A percentile compares a stretch with the other conserved stretches of the same genome.
Conservation (phyloP, 2,329 filamentous ascomycete genomes). For the Aspergillus ochraceus region DNA sequence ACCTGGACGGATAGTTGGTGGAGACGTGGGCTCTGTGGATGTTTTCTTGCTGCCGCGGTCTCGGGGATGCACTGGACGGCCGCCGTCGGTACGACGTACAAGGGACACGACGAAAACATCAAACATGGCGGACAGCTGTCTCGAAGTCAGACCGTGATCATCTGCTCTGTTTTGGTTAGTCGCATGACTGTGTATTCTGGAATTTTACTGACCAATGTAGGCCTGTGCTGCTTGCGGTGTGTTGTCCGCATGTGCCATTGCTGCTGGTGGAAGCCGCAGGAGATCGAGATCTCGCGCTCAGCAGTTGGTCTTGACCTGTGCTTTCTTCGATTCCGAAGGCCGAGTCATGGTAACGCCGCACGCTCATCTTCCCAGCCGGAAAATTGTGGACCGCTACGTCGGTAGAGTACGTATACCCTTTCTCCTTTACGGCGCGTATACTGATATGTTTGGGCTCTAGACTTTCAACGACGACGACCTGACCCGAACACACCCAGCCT, state of each 20-base stretch:
- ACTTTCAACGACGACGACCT: conserved; percentile 71
- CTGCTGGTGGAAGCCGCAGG: conserved; percentile 55
- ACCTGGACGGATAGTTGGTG: conserved; percentile 78
- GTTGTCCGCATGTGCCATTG: conserved; percentile 57
- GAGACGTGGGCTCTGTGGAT: conserved; percentile 67
- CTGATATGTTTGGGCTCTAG: conserved; percentile 25
- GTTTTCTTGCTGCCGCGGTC: conserved; percentile 70
- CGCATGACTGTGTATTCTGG: neutral
- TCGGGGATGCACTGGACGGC: conserved; percentile 89
- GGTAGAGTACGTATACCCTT: conserved; percentile 53
- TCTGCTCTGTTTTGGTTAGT: conserved; percentile 70
- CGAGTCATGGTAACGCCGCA: conserved; percentile 49
- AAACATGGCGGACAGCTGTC: conserved; percentile 47
- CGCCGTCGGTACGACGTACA: conserved; percentile 68
- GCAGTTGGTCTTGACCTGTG: conserved; percentile 54
- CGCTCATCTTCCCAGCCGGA: conserved; percentile 51
- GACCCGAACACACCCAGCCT: conserved; percentile 72
- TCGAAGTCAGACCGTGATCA: conserved; percentile 67
- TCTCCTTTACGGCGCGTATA: neutral
- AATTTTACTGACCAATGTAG: conserved; percentile 38
- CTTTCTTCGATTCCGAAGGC: conserved; percentile 45
- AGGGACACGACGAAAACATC: conserved; percentile 51
- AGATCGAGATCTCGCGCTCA: conserved; percentile 61
- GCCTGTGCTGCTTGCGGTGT: conserved; percentile 62
- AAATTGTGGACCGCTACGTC: conserved; percentile 76